Percentiles rank a stretch among this genome's conserved stretches.
Evolutionary conservation across 1,284 basidiomycete genomes (phyloP).

Genomic region (Flammula alnicola): DNA sequence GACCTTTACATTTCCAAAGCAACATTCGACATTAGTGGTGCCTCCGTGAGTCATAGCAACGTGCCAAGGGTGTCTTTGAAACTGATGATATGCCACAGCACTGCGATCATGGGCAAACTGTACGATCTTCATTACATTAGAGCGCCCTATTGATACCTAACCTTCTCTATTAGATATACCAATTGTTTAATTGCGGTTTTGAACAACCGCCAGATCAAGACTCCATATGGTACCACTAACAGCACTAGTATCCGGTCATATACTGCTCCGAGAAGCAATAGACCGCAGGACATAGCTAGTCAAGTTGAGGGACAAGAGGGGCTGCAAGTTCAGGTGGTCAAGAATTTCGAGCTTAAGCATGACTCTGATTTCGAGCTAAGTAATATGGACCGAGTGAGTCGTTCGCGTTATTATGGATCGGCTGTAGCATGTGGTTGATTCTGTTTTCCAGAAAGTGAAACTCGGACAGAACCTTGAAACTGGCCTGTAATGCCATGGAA

Average conservation of each 20-base stretch:
- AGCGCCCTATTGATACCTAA: neutral
- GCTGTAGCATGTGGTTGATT: no score
- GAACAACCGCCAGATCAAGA: conserved; percentile 7
- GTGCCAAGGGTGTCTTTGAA: neutral
- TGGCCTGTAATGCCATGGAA: no score
- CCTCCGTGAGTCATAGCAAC: conserved; percentile 8
- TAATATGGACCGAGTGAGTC: no score
- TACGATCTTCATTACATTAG: neutral
- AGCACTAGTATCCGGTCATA: neutral
- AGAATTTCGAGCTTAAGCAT: conserved; percentile 3
- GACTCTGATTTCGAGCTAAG: conserved; percentile 9
- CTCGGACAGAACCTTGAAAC: no score
- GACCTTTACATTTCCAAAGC: neutral
- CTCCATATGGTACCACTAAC: neutral
- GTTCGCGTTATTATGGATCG: no score
- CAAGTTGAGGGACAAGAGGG: neutral
- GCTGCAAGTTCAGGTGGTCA: conserved; percentile 4
- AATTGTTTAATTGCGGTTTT: conserved; percentile 12
- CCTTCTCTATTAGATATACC: neutral
- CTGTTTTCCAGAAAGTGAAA: no score
- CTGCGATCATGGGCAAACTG: conserved; percentile 13
- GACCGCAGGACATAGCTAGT: neutral
- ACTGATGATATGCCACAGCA: neutral
- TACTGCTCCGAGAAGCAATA: neutral
- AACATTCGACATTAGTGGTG: conserved; percentile 11